These are phyloP conservation scores for Lithospermum erythrorhizon DNA, from an alignment of 257 asterid genomes.

Conservation along the genomic window DNA sequence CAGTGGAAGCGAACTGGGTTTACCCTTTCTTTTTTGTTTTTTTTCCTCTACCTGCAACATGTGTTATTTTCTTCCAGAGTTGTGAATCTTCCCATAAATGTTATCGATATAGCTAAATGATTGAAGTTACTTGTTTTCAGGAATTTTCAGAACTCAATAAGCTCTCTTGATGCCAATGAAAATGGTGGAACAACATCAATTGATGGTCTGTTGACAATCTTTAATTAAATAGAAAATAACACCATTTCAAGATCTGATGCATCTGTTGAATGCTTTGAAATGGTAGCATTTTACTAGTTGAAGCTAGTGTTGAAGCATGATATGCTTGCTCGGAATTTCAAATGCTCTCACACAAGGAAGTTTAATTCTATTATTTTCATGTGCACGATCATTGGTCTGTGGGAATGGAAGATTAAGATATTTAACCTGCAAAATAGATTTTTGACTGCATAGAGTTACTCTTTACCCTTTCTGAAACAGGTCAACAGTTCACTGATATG, in stretches of 20 bases:
- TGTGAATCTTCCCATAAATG: background rate
- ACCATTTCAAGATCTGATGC: background rate
- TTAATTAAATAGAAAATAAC: background rate
- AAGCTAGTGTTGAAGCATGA: background rate
- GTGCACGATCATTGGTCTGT: background rate
- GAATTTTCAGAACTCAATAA: slow-evolving; percentile 41
- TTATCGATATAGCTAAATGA: background rate
- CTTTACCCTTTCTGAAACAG: slow-evolving; percentile 21
- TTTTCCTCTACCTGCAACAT: no score
- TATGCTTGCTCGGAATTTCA: background rate
- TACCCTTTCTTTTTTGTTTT: no score
- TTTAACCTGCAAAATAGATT: background rate
- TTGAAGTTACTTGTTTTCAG: slow-evolving; percentile 25
- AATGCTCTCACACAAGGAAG: background rate
- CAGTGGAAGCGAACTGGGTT: no score
- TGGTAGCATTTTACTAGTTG: background rate
- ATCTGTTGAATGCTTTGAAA: background rate
- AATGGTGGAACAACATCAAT: slow-evolving; percentile 22
- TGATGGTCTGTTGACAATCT: slow-evolving; percentile 26
- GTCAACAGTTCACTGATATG: slow-evolving; percentile 14
- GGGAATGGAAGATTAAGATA: background rate
- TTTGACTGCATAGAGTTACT: slow-evolving; percentile 8
- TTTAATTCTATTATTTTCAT: no score
- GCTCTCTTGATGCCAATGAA: slow-evolving; percentile 19
- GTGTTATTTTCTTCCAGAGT: background rate